Evolutionary conservation across 805 yeast species (phyloP).

Genomic region (Saccharomycopsis babjevae): DNA sequence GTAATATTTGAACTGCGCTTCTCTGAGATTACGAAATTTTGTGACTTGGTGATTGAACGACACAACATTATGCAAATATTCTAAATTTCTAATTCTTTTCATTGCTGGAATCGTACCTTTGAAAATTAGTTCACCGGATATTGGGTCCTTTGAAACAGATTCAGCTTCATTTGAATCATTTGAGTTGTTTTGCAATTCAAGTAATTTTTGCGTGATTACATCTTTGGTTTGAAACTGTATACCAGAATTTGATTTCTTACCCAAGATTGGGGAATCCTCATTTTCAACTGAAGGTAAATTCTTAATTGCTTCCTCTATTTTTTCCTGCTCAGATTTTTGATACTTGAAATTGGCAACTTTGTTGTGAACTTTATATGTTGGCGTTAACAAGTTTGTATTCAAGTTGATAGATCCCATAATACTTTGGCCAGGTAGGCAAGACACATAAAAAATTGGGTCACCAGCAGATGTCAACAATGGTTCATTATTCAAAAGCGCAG

Average conservation of each 20-base stretch:
- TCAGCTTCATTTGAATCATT: background rate
- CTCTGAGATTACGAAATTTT: constrained; percentile 8
- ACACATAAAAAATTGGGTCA: constrained; percentile 16
- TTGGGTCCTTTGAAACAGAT: background rate
- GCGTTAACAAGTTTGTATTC: constrained; percentile 8
- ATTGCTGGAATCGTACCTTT: constrained; percentile 1
- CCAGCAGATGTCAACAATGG: constrained; percentile 12
- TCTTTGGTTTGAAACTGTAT: constrained; percentile 4
- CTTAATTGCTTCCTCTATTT: constrained; percentile 10
- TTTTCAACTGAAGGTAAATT: constrained; percentile 4
- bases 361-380: constrained; percentile 6
- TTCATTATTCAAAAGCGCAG: constrained; percentile 15
- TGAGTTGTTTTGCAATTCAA: background rate
- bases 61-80: constrained; percentile 15
- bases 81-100: constrained; percentile 10
- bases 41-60: constrained; percentile 13
- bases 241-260: constrained; percentile 9
- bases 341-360: background rate
- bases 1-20: constrained; percentile 15
- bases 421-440: constrained; percentile 13
- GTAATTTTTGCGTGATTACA: constrained; percentile 3
- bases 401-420: constrained; percentile 15
- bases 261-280: background rate
- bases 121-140: background rate
- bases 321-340: constrained; percentile 6